These are phyloP conservation scores for Claviceps africana DNA, from an alignment of 2,329 filamentous ascomycete species.

Conservation along the genomic window DNA sequence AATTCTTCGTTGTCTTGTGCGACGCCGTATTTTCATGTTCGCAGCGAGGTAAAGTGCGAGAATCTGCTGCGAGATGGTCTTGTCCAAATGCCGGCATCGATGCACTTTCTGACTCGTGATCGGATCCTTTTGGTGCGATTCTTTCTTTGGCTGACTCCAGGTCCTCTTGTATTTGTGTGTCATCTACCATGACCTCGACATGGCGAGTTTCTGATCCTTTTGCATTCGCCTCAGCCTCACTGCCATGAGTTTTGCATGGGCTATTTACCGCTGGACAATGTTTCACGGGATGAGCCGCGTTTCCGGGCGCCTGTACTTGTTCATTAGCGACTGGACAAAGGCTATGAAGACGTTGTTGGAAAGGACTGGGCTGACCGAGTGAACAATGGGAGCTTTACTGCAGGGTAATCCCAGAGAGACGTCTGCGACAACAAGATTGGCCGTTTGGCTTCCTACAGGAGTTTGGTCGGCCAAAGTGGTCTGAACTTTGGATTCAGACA, in stretches of 20 bases:
- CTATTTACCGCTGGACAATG: neutral
- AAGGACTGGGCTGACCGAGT: neutral
- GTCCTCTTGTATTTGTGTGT: neutral
- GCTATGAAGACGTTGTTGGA: neutral
- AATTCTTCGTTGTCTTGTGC: neutral
- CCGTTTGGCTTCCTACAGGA: neutral
- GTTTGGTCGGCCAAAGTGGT: neutral
- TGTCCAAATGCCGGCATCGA: neutral
- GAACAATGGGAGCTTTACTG: neutral
- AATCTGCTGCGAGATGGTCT: neutral
- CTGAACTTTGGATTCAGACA: neutral
- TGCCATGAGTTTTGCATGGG: neutral
- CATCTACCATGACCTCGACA: neutral
- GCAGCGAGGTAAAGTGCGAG: neutral
- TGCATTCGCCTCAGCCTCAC: neutral
- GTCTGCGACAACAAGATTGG: neutral
- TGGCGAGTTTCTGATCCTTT: neutral
- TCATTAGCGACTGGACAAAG: neutral
- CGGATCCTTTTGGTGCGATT: neutral
- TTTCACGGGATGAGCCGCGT: neutral
- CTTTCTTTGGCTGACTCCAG: neutral
- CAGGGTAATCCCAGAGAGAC: neutral
- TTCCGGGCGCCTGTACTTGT: neutral
- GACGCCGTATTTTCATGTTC: neutral
- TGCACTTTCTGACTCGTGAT: no score